phyloP scores from a whole-genome alignment of 208 protist genomes.

The Trypanosomatidae sp. region DNA sequence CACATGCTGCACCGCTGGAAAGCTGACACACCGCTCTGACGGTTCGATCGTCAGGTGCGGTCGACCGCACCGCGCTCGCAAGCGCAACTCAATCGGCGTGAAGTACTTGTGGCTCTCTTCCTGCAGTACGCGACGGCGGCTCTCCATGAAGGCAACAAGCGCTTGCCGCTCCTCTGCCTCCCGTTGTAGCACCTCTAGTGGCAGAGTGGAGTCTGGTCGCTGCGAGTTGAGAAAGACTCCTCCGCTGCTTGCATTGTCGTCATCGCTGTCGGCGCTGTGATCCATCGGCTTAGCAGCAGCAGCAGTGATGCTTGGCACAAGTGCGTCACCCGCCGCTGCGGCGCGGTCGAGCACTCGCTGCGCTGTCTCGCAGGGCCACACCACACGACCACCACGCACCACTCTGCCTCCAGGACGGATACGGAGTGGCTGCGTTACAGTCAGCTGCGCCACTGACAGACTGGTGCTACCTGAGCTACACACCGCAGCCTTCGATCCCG shows the following conservation, averaged over 20 bases:
- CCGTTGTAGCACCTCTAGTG: slow-evolving; percentile 53
- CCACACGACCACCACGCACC: slow-evolving; percentile 49
- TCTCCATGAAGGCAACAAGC: slow-evolving; percentile 55
- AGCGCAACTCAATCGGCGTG: slow-evolving; percentile 73
- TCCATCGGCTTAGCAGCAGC: neutral
- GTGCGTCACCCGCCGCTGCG: slow-evolving; percentile 5
- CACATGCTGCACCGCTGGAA: slow-evolving; percentile 34
- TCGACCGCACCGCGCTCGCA: slow-evolving; percentile 73
- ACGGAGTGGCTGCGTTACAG: slow-evolving; percentile 55
- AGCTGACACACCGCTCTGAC: slow-evolving; percentile 47
- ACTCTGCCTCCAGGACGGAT: slow-evolving; percentile 51
- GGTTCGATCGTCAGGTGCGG: slow-evolving; percentile 75
- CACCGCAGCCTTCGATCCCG: neutral
- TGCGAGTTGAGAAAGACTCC: neutral
- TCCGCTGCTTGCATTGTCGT: slow-evolving; percentile 15
- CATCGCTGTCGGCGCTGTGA: neutral
- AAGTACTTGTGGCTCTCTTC: slow-evolving; percentile 63
- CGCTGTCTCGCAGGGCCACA: slow-evolving; percentile 40
- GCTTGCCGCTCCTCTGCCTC: slow-evolving; percentile 68
- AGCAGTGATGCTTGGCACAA: slow-evolving; percentile 1
- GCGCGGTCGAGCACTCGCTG: slow-evolving; percentile 35
- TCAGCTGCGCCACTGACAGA: slow-evolving; percentile 48
- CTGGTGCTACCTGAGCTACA: neutral
- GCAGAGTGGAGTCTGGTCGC: slow-evolving; percentile 18
- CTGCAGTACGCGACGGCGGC: slow-evolving; percentile 46